Evolutionary conservation across 164 flowering plant species (phyloP).

Genomic region (Sedum album): DNA sequence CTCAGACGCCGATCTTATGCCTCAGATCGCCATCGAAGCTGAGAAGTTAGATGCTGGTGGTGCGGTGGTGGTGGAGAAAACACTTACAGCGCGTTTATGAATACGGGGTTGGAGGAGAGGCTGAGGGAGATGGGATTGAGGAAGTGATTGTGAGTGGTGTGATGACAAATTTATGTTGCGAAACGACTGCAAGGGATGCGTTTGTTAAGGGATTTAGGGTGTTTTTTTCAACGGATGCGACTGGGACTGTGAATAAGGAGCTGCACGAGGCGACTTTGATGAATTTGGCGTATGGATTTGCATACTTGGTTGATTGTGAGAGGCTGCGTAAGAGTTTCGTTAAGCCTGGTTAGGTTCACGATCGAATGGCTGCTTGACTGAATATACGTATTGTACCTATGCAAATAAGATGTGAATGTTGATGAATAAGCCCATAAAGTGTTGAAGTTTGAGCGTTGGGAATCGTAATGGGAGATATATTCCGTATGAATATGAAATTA

Average conservation of each 20-base stretch:
- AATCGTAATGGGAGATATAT: too few relatives aligned
- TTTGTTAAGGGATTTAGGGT: slow-evolving; percentile 70
- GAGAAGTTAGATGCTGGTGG: slow-evolving; percentile 17
- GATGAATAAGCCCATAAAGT: too few relatives aligned
- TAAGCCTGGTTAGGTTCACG: not conserved
- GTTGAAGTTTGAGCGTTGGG: too few relatives aligned
- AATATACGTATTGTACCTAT: too few relatives aligned
- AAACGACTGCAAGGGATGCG: slow-evolving; percentile 77
- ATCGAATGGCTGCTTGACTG: too few relatives aligned
- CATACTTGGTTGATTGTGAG: slow-evolving; percentile 64
- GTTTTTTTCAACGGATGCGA: slow-evolving; percentile 74
- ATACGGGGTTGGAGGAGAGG: slow-evolving; percentile 43
- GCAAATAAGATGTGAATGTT: too few relatives aligned
- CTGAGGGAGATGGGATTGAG: slow-evolving; percentile 40
- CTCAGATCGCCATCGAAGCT: slow-evolving; percentile 17
- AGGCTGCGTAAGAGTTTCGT: slow-evolving; percentile 16
- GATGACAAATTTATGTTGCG: slow-evolving; percentile 81
- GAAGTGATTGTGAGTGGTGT: slow-evolving; percentile 69
- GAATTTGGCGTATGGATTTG: slow-evolving; percentile 77
- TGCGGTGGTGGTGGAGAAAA: slow-evolving; percentile 48
- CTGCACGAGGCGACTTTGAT: slow-evolving; percentile 58
- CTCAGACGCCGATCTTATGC: slow-evolving; percentile 39
- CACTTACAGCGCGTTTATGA: slow-evolving; percentile 62
- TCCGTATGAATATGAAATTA: too few relatives aligned
- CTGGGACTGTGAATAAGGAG: slow-evolving; percentile 33